phyloP scores from a whole-genome alignment of 208 protist species.

The Acanthamoeba healyi region DNA sequence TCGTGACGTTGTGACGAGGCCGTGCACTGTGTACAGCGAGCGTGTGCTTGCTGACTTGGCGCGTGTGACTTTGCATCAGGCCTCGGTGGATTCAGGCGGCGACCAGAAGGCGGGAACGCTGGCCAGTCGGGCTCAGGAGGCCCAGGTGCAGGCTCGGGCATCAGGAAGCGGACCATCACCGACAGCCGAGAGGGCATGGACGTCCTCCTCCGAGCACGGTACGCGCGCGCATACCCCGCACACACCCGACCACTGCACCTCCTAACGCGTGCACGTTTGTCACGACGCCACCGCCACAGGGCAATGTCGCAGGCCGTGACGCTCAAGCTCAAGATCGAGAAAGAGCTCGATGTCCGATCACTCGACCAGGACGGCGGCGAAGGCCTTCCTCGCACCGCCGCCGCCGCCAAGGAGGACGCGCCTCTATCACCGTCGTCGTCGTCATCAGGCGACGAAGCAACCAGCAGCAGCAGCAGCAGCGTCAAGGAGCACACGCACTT shows the following conservation, averaged over 20 bases:
- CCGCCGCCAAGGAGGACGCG: too few species aligned
- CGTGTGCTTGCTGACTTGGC: too few species aligned
- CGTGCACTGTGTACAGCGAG: too few species aligned
- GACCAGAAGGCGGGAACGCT: constrained; percentile 26
- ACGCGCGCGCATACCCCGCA: not conserved
- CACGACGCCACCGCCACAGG: not conserved
- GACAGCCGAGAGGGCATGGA: constrained; percentile 29
- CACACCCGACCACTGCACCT: too few species aligned
- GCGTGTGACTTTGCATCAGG: not conserved
- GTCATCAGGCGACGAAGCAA: not conserved
- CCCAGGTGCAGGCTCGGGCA: too few species aligned
- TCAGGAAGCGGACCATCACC: constrained; percentile 16
- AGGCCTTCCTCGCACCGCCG: not conserved
- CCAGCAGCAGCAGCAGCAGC: not conserved
- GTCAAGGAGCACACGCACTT: not conserved
- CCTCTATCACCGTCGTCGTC: too few species aligned
- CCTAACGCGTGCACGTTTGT: not conserved
- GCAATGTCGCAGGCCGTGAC: constrained; percentile 29
- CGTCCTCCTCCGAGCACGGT: not conserved
- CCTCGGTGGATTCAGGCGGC: not conserved
- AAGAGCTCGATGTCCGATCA: not conserved
- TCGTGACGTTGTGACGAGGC: not conserved
- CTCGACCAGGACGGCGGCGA: not conserved
- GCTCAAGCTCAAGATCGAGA: constrained; percentile 18
- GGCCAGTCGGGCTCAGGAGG: too few species aligned